A percentile compares a stretch with the other conserved stretches of the same genome.
These are phyloP conservation scores for Akanthomyces dipterigenus DNA, from an alignment of 2,329 filamentous ascomycete species.

Conservation along the genomic window DNA sequence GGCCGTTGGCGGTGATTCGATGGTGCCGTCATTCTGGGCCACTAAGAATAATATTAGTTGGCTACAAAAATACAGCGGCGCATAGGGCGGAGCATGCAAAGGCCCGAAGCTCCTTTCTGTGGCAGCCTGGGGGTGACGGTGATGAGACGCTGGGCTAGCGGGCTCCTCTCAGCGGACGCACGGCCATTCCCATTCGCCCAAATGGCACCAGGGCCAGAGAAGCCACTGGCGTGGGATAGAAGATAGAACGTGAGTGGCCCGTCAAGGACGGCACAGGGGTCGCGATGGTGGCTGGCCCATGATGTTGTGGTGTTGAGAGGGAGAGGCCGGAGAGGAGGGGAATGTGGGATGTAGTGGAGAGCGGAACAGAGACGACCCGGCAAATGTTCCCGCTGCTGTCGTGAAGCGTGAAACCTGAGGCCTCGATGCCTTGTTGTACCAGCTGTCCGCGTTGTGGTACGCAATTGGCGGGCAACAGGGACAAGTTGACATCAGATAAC, in stretches of 20 bases:
- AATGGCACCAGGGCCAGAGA: background rate
- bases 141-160: background rate
- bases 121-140: background rate
- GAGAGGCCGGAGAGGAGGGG: background rate
- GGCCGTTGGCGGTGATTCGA: background rate
- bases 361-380: background rate
- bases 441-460: background rate
- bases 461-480: background rate
- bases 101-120: background rate
- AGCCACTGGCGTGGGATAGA: background rate
- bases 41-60: background rate
- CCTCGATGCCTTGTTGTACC: background rate
- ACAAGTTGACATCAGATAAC: background rate
- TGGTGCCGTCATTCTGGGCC: background rate
- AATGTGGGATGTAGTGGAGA: background rate
- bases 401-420: background rate
- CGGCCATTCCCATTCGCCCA: background rate
- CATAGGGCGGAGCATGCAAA: background rate
- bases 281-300: conserved; percentile 5
- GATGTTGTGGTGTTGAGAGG: background rate
- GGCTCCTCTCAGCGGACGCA: background rate
- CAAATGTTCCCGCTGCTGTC: background rate
- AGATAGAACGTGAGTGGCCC: conserved; percentile 1
- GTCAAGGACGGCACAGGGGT: background rate
- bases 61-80: background rate